Base-by-base conservation (phyloP, 2,329 filamentous ascomycete genomes). In the Chalaropsis thielavioides region DNA sequence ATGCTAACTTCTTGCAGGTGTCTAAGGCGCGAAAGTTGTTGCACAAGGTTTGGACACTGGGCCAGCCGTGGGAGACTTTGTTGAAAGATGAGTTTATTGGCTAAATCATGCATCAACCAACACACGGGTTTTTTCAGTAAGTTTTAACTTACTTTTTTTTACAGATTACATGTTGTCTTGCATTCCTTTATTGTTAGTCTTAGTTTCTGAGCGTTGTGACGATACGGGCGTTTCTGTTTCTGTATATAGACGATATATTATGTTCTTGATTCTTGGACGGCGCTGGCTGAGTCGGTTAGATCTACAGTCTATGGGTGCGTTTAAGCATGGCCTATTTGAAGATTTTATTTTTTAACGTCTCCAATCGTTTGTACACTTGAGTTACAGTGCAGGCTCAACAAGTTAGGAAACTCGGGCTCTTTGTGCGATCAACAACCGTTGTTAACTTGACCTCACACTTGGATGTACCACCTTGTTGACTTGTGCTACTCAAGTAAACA, bases 61-160 rank as follows among this genome's bases (percentile, higher is more conserved):
- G 81, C 38, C 79, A 79, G 71, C 80, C 84, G 40, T 90, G 87
- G 87, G 86, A 89, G 74, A 82, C 80, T 41, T 74, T 90, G 65
- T 81, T 85, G 6, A 79, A 79, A 68, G 83, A 82, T 35, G 86
- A 88, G 73, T 89, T 88, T 71, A 83, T 89, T 71, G 86, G 85
- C 35, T 87, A 72, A 79, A 31, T 24, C 11, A 46, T 44, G 17
- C 11, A 46, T 44, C 11, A 19, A 19, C 10, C 41, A 11, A 15
- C 15, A 38, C 7, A 5, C 8, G 8, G 24, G 10, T 8, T 1
- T 38, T 6, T 8, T 38, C 5, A 51, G 22, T 24, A 24, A 15
- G 46, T 35, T 58, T 58, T 38, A 13, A 38, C 54, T 38, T 58
- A n/a, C 11, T 24, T 24, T 27, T 22, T 54, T 3, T 27, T n/a